phyloP scores from a whole-genome alignment of 2,329 filamentous ascomycete species.

The Neoarthrinium moseri region DNA sequence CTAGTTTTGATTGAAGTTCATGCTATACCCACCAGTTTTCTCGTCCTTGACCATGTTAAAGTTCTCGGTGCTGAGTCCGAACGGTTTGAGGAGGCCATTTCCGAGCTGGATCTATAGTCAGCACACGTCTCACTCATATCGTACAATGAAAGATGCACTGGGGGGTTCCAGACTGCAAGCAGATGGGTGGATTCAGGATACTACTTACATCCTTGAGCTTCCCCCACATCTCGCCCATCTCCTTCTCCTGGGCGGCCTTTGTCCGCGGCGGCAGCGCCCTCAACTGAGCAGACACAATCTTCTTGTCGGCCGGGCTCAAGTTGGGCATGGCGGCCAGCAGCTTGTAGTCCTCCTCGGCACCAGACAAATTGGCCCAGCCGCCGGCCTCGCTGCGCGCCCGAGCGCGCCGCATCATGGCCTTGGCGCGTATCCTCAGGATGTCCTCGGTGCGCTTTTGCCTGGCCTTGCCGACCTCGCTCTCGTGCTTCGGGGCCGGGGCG shows the following conservation, averaged over 20 bases:
- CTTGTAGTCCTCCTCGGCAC: constrained; percentile 79
- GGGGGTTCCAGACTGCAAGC: no score
- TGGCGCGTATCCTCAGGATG: constrained; percentile 74
- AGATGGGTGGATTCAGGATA: no score
- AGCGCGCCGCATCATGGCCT: constrained; percentile 78
- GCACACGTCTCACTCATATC: no score
- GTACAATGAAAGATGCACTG: no score
- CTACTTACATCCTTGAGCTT: constrained; percentile 76
- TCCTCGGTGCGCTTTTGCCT: constrained; percentile 51
- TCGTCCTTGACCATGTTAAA: constrained; percentile 94
- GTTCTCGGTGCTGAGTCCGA: constrained; percentile 90
- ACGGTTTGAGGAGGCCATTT: constrained; percentile 88
- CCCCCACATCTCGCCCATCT: constrained; percentile 96
- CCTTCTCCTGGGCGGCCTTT: constrained; percentile 77
- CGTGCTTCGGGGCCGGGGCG: constrained; percentile 34
- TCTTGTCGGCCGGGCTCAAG: constrained; percentile 64
- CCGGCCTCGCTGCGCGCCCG: constrained; percentile 69
- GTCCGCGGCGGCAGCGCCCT: constrained; percentile 64
- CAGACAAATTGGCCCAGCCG: constrained; percentile 78
- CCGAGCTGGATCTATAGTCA: constrained; percentile 58
- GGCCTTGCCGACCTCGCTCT: constrained; percentile 25
- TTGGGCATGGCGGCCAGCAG: constrained; percentile 56
- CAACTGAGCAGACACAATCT: constrained; percentile 66
- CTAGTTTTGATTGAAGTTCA: constrained; percentile 71
- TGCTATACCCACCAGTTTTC: constrained; percentile 85